Conservation (phyloP, 371 early-diverging fungal genomes). For the Ecytonucleospora hepatopenaei region DNA sequence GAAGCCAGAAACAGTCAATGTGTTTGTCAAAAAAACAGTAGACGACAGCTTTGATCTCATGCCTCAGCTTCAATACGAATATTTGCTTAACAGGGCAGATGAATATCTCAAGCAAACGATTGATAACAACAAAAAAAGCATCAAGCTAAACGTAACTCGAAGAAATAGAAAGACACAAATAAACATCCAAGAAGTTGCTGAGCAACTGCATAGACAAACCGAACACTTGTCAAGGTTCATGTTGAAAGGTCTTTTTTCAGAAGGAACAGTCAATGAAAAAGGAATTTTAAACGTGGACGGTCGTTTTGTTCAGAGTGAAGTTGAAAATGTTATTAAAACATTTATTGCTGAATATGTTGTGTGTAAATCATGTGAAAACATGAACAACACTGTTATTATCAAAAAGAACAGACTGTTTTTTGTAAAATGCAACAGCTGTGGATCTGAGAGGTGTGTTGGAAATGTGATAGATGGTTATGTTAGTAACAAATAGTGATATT, state of each 20-base stretch:
- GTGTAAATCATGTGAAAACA: conserved; percentile 85
- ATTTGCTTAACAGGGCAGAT: conserved; percentile 47
- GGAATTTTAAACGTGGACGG: conserved; percentile 89
- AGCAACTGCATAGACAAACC: conserved; percentile 63
- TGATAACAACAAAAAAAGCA: conserved; percentile 33
- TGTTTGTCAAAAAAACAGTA: background rate
- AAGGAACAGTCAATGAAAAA: conserved; percentile 81
- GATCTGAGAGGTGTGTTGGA: conserved; percentile 78
- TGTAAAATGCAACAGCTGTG: conserved; percentile 90
- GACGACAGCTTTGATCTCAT: background rate
- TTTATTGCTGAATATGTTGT: conserved; percentile 96
- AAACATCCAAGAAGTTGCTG: conserved; percentile 51
- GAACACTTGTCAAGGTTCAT: conserved; percentile 92
- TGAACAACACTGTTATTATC: conserved; percentile 77
- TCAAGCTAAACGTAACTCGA: conserved; percentile 53
- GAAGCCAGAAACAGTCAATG: conserved; percentile 3
- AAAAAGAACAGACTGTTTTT: conserved; percentile 94
- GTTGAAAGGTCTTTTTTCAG: conserved; percentile 90
- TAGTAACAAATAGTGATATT: background rate
- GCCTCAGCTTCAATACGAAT: conserved; percentile 40
- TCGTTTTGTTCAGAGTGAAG: conserved; percentile 89
- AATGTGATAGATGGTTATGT: conserved; percentile 62
- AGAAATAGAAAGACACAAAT: conserved; percentile 51
- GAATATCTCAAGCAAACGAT: conserved; percentile 43
- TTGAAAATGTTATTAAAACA: conserved; percentile 86